Percentiles rank a stretch among this genome's conserved stretches.
These are phyloP conservation scores for Cyphellophora europaea DNA, from an alignment of 2,329 filamentous ascomycete genomes.

Conservation along the genomic window DNA sequence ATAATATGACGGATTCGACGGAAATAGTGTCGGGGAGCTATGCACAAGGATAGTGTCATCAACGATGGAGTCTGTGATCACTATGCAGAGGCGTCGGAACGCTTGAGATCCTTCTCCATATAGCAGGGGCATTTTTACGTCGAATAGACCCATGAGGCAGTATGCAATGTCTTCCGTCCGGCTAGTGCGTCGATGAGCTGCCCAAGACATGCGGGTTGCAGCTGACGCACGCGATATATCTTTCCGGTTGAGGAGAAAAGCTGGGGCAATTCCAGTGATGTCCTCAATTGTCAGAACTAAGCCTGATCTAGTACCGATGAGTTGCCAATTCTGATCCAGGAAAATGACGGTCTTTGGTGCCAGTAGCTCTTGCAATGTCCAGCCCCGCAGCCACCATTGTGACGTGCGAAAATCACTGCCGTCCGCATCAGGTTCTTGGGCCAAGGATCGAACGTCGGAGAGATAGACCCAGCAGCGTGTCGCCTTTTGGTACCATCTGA, in stretches of 20 bases:
- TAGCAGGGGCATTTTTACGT: conserved; percentile 33
- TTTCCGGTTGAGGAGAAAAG: too few species aligned
- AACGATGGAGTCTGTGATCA: too few species aligned
- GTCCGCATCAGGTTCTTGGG: too few species aligned
- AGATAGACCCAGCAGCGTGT: conserved; percentile 7
- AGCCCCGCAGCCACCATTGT: conserved; percentile 12
- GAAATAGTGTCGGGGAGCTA: too few species aligned
- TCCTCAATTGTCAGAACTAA: too few species aligned
- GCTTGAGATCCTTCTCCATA: conserved; percentile 28
- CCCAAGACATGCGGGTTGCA: conserved; percentile 39
- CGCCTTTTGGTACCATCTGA: conserved; percentile 15
- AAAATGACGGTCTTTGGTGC: not conserved
- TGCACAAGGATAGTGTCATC: too few species aligned
- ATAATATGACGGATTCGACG: too few species aligned
- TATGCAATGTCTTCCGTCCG: conserved; percentile 34
- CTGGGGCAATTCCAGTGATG: too few species aligned
- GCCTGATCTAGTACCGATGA: not conserved
- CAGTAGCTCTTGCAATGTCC: conserved; percentile 3
- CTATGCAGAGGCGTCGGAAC: conserved; percentile 15
- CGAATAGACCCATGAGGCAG: conserved; percentile 35
- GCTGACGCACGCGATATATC: too few species aligned
- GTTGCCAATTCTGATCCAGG: conserved; percentile 1
- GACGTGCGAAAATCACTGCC: too few species aligned
- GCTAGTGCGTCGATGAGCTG: conserved; percentile 24
- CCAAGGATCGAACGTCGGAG: too few species aligned